Base-by-base conservation (phyloP, 768 basidiomycete genomes). In the Lyophyllum semitale region DNA sequence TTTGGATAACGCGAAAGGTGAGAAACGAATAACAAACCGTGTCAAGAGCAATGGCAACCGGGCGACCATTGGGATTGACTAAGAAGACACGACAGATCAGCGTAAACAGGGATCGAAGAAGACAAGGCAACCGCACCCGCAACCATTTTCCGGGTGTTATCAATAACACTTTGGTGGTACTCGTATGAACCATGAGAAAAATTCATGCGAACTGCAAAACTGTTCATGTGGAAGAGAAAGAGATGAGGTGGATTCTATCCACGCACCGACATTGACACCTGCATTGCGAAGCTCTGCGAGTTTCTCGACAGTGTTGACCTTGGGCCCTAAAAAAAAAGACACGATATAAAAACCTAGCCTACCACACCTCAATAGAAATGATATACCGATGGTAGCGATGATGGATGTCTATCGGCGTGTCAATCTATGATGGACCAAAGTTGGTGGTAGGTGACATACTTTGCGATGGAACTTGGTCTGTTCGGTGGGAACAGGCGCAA, bases 171-270 rank as follows among this genome's bases (percentile, higher is more conserved):
- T 77, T 99, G 95, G 77, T 98, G 97, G 72, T 96, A 98, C 66
- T 95, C 94, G 74, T 99, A 95, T 53, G 89, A 89, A 44, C 97
- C 97, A 85, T 99, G 97, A 51, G 96, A 98, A 73, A 98, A 99
- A 83, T 99, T 99, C 97, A 99, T 98, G 75, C 97, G 95, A 60
- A 99, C 97, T 98, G 63, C 38, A 53, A 51, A 13, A 6, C 30
- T 9, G 57, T 32, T 11, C 29, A 29, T 45, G 11, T 40, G 22
- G 15, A 44, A 52, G 7, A 22, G 29, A 32, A n/a, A 15, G 25
- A 12, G 38, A 49, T 2, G 38, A 38, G 17, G 48, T 22, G 41
- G 35, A 15, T 20, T 25, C 13, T 30, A n/a, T 18, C 18, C 17
- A 79, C 93, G 61, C 58, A 96, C 96, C 95, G 70, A 99, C 90